Evolutionary conservation across 768 basidiomycete species (phyloP).

Genomic region (Suillus clintonianus): DNA sequence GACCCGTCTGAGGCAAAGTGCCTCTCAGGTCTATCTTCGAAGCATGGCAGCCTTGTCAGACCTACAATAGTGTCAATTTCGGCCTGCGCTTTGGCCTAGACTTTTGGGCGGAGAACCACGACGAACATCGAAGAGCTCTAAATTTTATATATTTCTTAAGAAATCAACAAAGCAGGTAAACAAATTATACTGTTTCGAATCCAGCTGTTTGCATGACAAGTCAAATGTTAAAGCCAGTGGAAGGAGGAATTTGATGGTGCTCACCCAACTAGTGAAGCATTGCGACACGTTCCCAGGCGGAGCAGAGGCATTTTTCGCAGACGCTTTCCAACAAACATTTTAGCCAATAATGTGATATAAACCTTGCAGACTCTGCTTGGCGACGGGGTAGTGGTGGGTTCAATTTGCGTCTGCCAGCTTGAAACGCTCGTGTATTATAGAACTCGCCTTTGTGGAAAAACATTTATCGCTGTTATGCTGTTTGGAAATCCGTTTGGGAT

Average conservation of each 20-base stretch:
- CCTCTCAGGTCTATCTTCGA: slow-evolving; percentile 33
- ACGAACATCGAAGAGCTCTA: no score
- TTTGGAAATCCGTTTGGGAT: slow-evolving; percentile 29
- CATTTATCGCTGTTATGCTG: slow-evolving; percentile 32
- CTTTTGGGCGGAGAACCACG: slow-evolving; percentile 20
- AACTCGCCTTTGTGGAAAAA: slow-evolving; percentile 5
- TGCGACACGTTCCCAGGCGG: slow-evolving; percentile 18
- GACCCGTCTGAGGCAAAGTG: slow-evolving; percentile 22
- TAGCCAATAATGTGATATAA: slow-evolving; percentile 26
- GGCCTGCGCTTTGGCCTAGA: slow-evolving; percentile 24
- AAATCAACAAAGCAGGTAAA: no score
- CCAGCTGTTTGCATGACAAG: no score
- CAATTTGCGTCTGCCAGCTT: neutral
- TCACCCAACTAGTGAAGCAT: no score
- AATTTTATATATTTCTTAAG: no score
- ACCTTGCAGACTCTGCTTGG: slow-evolving; percentile 30
- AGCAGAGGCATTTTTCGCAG: slow-evolving; percentile 25
- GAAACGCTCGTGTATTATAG: no score
- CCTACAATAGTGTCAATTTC: slow-evolving; percentile 21
- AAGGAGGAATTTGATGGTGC: no score
- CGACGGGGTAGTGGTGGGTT: slow-evolving; percentile 29
- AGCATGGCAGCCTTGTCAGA: slow-evolving; percentile 17
- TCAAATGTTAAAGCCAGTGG: no score
- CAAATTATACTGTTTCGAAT: no score
- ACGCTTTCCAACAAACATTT: slow-evolving; percentile 29